Base-by-base conservation (phyloP, 2,329 filamentous ascomycete species). In the Aspergillus sp. region DNA sequence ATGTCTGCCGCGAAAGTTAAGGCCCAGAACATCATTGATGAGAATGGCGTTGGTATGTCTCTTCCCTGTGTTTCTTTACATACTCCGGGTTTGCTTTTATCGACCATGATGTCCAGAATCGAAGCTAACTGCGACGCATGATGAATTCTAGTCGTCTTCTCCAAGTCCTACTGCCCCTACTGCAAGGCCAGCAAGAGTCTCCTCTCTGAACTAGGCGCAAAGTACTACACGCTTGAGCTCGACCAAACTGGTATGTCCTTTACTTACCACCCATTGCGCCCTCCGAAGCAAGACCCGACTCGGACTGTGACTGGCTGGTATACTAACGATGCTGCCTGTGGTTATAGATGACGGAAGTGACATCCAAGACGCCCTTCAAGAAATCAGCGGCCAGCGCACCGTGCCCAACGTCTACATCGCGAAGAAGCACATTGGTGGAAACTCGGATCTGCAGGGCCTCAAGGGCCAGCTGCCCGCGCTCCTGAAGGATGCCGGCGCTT, bases 341-440 rank as follows among this genome's bases (percentile, higher is more conserved):
- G 33, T 41, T 25, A 49, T 66, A 96, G 91, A 88, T 63, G 93
- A 98, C 72, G 93, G 95, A 64, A 74, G 79, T 64, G 92, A 82
- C 12, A 86, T 99, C 70, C 95, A 99, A 82, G 82, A 86, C 64
- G 91, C 92, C 25, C 90, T 99, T 60, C 76, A 85, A 66, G 84
- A 93, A 63, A 85, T 98, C 69, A 91, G 87, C 57, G 82, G 84
- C 75, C 95, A 99, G 83, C 83, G 87, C 70, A 93, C 90, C 69
- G 95, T 99, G 6, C 95, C 95, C 69, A 98, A 98, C 82, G 90
- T 96, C 80, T 98, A 90, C 82, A 98, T 99, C 78, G 80, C 80
- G 68, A 80, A 92, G 80, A 81, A 96, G 81, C 93, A 97, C 79
- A 96, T 99, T 74, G 95, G 95, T 63, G 95, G 95, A 66, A 98